These are phyloP conservation scores for Epichloe baconii DNA, from an alignment of 2,329 filamentous ascomycete species.

Conservation along the genomic window DNA sequence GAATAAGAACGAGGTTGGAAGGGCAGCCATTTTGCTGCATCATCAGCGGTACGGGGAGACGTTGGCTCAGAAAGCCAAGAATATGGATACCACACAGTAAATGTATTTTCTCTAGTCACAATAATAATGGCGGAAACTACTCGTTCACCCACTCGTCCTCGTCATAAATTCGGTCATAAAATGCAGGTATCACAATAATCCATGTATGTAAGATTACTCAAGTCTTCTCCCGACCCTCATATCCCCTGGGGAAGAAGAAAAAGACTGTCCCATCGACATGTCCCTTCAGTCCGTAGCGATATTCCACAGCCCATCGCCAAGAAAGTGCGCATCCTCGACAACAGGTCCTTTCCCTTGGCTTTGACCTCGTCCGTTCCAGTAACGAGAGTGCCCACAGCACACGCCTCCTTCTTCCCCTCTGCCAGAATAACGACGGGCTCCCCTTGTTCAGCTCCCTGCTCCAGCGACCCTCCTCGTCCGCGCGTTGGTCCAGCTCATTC, in stretches of 20 bases:
- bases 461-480: slow-evolving; percentile 41
- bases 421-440: slow-evolving; percentile 80
- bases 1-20: slow-evolving; percentile 25
- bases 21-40: slow-evolving; percentile 18
- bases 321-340: slow-evolving; percentile 83
- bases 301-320: slow-evolving; percentile 90
- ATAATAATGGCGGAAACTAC: no score
- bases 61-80: not conserved
- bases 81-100: not conserved
- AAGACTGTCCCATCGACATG: not conserved
- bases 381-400: slow-evolving; percentile 73
- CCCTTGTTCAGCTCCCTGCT: slow-evolving; percentile 58
- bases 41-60: slow-evolving; percentile 5
- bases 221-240: no score
- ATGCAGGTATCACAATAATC: not conserved
- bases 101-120: no score
- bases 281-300: slow-evolving; percentile 35
- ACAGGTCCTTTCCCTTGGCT: slow-evolving; percentile 85
- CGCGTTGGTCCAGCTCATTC: slow-evolving; percentile 28
- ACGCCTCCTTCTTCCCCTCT: slow-evolving; percentile 87
- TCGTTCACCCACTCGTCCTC: not conserved
- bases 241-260: no score
- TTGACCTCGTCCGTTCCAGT: slow-evolving; percentile 85
- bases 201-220: not conserved
- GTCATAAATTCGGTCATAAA: not conserved